Conservation (phyloP, 2,329 filamentous ascomycete species). For the Zymoseptoria pseudotritici region DNA sequence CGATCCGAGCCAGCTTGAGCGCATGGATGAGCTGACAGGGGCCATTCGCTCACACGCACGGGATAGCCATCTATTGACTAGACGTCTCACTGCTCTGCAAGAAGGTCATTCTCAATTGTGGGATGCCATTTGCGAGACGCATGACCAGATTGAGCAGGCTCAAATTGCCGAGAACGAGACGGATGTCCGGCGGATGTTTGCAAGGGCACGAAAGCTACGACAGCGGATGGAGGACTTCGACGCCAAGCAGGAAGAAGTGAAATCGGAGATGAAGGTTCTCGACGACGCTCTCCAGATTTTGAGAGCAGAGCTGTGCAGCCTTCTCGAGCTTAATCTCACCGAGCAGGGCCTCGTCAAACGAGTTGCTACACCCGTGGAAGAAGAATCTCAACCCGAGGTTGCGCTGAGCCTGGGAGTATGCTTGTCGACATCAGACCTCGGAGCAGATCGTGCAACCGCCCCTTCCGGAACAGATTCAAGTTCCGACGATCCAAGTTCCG, state of each 20-base stretch:
- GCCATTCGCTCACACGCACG: neutral
- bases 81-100: neutral
- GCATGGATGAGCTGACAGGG: neutral
- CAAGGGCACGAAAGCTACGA: neutral
- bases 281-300: neutral
- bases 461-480: neutral
- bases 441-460: neutral
- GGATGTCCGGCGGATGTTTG: neutral
- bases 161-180: neutral
- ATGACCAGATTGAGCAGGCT: neutral
- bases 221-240: neutral
- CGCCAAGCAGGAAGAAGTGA: neutral
- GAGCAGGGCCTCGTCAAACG: neutral
- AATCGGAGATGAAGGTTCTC: neutral
- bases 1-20: neutral
- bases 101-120: neutral
- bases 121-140: neutral
- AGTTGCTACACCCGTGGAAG: neutral
- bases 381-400: neutral
- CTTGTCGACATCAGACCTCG: neutral
- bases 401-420: neutral
- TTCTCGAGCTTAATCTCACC: neutral
- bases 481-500: neutral
- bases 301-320: neutral
- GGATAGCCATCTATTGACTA: neutral